A percentile compares a stretch with the other conserved stretches of the same genome.
phyloP scores from a whole-genome alignment of 192 early-diverging fungal species.

The Backusella circina region DNA sequence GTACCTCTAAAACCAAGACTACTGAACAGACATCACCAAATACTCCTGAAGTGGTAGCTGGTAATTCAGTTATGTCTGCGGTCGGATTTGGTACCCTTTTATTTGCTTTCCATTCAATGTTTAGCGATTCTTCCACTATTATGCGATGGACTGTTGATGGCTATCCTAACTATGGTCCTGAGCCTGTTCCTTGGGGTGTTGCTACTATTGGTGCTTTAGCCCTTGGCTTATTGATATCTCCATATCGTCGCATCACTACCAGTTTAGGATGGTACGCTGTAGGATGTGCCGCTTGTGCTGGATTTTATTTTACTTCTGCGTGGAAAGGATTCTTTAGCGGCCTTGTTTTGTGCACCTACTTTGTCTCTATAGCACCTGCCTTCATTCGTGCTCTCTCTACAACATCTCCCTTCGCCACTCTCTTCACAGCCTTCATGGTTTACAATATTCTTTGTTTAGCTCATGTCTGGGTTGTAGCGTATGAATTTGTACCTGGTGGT shows the following conservation, averaged over 20 bases:
- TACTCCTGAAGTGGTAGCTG: background rate
- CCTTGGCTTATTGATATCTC: constrained; percentile 49
- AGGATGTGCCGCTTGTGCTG: constrained; percentile 49
- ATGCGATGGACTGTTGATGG: constrained; percentile 73
- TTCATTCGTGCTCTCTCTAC: constrained; percentile 53
- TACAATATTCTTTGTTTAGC: constrained; percentile 72
- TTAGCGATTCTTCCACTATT: constrained; percentile 69
- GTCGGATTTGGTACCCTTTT: constrained; percentile 61
- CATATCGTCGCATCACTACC: constrained; percentile 40
- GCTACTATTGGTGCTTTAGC: constrained; percentile 58
- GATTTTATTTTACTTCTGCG: constrained; percentile 53
- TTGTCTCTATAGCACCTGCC: constrained; percentile 55
- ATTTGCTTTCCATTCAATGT: constrained; percentile 76
- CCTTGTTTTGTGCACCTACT: constrained; percentile 56
- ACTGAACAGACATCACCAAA: background rate
- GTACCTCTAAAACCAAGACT: background rate
- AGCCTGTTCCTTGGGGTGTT: constrained; percentile 69
- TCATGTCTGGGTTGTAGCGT: constrained; percentile 80
- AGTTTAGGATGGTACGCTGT: constrained; percentile 57
- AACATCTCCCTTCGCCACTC: constrained; percentile 63
- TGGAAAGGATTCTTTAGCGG: constrained; percentile 65
- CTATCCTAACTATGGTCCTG: constrained; percentile 70
- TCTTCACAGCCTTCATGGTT: constrained; percentile 53
- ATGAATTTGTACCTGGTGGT: constrained; percentile 81
- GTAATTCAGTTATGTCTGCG: constrained; percentile 49